A percentile compares a stretch with the other conserved stretches of the same genome.
phyloP scores from a whole-genome alignment of 257 asterid genomes.

The Solanum peruvianum region DNA sequence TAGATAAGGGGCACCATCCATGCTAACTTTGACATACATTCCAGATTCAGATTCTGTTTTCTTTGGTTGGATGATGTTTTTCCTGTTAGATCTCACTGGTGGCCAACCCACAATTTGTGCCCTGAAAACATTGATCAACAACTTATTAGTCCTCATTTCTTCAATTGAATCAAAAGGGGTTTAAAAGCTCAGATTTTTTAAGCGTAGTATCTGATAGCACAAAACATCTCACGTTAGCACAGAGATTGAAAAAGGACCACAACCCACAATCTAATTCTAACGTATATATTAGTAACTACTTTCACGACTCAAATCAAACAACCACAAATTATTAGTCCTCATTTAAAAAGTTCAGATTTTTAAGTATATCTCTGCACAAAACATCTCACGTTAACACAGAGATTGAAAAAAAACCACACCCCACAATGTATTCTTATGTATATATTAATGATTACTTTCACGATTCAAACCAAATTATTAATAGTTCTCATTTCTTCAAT shows the following conservation, averaged over 20 bases:
- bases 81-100: slow-evolving; percentile 63
- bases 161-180: neutral
- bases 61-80: slow-evolving; percentile 33
- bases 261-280: neutral
- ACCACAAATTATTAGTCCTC: neutral
- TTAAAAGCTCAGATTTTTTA: neutral
- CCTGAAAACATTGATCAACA: slow-evolving; percentile 18
- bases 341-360: neutral
- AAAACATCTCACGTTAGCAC: neutral
- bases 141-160: neutral
- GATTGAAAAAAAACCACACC: neutral
- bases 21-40: slow-evolving; percentile 52
- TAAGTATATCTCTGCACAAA: neutral
- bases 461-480: neutral
- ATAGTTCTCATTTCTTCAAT: neutral
- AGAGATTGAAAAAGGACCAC: neutral
- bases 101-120: slow-evolving; percentile 90
- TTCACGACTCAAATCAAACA: neutral
- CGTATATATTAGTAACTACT: neutral
- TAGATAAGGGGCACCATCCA: slow-evolving; percentile 69
- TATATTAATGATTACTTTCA: neutral
- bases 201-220: neutral
- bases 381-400: no score
- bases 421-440: neutral
- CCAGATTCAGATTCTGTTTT: slow-evolving; percentile 37